Evolutionary conservation across 805 yeast species (phyloP).

Genomic region (Saccharomyces kudriavzevii): DNA sequence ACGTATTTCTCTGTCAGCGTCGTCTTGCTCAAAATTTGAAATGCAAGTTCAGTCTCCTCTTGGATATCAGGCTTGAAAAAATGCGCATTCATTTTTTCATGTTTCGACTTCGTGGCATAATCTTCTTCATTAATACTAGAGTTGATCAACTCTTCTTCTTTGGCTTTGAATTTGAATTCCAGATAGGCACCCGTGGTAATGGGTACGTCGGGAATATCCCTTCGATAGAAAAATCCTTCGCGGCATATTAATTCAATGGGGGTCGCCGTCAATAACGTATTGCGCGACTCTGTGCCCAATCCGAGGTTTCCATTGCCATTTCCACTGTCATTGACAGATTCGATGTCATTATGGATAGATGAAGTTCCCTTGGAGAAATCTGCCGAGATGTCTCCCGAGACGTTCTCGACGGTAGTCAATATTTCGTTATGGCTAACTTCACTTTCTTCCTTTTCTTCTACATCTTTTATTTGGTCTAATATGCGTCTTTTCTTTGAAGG

Average conservation of each 20-base stretch:
- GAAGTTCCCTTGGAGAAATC: background rate
- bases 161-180: constrained; percentile 25
- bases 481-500: constrained; percentile 9
- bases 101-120: constrained; percentile 1
- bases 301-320: constrained; percentile 8
- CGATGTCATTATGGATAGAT: background rate
- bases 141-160: constrained; percentile 23
- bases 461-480: background rate
- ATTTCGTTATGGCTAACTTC: constrained; percentile 2
- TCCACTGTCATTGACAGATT: constrained; percentile 1
- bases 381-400: constrained; percentile 1
- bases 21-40: constrained; percentile 20
- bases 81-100: constrained; percentile 20
- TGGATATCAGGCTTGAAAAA: constrained; percentile 24
- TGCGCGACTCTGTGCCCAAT: background rate
- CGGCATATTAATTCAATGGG: constrained; percentile 28
- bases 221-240: constrained; percentile 27
- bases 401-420: constrained; percentile 3
- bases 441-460: constrained; percentile 8
- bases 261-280: constrained; percentile 18
- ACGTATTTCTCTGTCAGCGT: constrained; percentile 30
- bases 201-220: constrained; percentile 21
- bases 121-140: constrained; percentile 16
- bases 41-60: constrained; percentile 24
- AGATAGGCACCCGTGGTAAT: constrained; percentile 28